Percentiles rank a stretch among this genome's conserved stretches.
These are phyloP conservation scores for Phytophthora palmivora DNA, from an alignment of 352 stramenopile species.

Conservation along the genomic window DNA sequence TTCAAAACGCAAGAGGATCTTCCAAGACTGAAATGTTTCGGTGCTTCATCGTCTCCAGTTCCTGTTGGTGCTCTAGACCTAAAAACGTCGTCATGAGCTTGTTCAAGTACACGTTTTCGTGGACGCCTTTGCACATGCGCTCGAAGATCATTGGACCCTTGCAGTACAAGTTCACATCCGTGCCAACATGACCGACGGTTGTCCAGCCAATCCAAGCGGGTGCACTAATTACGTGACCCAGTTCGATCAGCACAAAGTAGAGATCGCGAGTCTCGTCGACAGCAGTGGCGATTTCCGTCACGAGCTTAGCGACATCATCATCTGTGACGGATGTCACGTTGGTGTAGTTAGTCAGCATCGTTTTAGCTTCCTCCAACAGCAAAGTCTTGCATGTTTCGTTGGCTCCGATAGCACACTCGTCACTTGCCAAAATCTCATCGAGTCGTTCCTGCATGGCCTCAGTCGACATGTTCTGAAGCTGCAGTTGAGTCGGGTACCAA, in stretches of 20 bases:
- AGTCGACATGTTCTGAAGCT: constrained; percentile 63
- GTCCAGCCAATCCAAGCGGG: constrained; percentile 60
- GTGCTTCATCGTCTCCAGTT: constrained; percentile 66
- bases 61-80: constrained; percentile 60
- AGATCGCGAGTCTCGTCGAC: constrained; percentile 51
- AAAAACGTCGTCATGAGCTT: constrained; percentile 81
- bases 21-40: constrained; percentile 48
- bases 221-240: constrained; percentile 56
- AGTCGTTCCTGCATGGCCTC: constrained; percentile 57
- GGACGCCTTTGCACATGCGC: constrained; percentile 68
- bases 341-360: constrained; percentile 55
- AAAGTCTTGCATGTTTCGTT: constrained; percentile 53
- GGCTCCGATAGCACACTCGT: constrained; percentile 35
- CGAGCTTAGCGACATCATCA: constrained; percentile 33
- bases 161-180: constrained; percentile 80
- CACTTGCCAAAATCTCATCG: constrained; percentile 34
- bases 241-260: constrained; percentile 51
- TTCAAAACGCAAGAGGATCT: constrained; percentile 32
- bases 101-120: constrained; percentile 79
- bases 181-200: constrained; percentile 69
- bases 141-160: constrained; percentile 63
- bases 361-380: constrained; percentile 43
- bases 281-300: constrained; percentile 47
- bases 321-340: constrained; percentile 54
- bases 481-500: constrained; percentile 55